Percentiles rank a stretch among this genome's conserved stretches.
Evolutionary conservation across 805 yeast genomes (phyloP).

Genomic region (Metschnikowia lochheadii): DNA sequence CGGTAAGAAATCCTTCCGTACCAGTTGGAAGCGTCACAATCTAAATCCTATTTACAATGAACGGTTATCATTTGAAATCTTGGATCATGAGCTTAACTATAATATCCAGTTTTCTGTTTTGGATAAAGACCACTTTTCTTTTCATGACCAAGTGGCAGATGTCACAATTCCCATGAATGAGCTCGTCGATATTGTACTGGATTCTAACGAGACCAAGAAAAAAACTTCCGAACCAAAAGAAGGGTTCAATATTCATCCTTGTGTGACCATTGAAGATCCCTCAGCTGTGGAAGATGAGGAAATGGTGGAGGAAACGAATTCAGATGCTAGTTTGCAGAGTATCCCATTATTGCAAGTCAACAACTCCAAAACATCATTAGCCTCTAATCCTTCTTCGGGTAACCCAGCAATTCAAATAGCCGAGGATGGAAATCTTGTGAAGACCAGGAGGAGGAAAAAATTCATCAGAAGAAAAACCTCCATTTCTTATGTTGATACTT

Average conservation of each 20-base stretch:
- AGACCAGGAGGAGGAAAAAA: constrained; percentile 25
- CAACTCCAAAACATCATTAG: constrained; percentile 3
- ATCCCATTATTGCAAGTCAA: background rate
- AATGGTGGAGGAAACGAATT: background rate
- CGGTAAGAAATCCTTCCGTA: constrained; percentile 82
- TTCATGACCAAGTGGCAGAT: constrained; percentile 77
- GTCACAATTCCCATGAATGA: constrained; percentile 54
- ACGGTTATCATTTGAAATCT: constrained; percentile 71
- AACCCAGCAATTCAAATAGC: constrained; percentile 21
- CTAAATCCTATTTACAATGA: constrained; percentile 81
- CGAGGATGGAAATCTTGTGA: constrained; percentile 31
- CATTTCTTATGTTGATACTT: constrained; percentile 33
- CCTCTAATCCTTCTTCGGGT: constrained; percentile 7
- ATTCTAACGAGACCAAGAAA: background rate
- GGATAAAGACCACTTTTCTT: constrained; percentile 81
- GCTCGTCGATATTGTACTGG: constrained; percentile 29
- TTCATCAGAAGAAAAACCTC: constrained; percentile 30
- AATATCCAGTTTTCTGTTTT: constrained; percentile 67
- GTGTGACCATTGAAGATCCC: background rate
- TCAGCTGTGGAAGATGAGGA: background rate
- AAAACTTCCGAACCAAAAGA: constrained; percentile 22
- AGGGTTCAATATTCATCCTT: background rate
- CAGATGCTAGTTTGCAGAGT: background rate
- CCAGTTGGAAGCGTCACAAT: constrained; percentile 80
- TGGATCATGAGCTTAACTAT: constrained; percentile 59